Conservation (phyloP, 768 basidiomycete species). For the Boletus pseudo-olivaceus region DNA sequence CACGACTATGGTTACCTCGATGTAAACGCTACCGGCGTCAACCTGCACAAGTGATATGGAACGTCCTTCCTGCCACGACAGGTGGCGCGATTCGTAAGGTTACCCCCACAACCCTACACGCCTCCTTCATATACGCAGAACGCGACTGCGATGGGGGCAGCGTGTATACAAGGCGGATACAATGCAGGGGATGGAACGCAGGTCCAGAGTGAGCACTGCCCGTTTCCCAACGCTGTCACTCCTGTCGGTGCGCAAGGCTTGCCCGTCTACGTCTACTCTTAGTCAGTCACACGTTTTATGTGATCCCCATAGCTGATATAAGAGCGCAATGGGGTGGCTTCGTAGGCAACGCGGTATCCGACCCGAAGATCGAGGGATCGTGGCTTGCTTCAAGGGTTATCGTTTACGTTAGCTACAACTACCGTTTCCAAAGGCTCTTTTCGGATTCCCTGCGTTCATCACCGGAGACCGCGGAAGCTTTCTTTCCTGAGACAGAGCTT, state of each 20-base stretch:
- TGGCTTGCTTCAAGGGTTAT: neutral
- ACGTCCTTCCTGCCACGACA: neutral
- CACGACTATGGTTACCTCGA: constrained; percentile 3
- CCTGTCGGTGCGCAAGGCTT: neutral
- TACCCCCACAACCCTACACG: constrained; percentile 13
- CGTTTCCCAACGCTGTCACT: neutral
- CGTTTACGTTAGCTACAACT: constrained; percentile 1
- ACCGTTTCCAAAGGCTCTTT: neutral
- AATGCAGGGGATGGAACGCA: constrained; percentile 1
- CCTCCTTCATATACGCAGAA: constrained; percentile 11
- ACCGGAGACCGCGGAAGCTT: neutral
- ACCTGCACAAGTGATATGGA: constrained; percentile 1
- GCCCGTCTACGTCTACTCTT: neutral
- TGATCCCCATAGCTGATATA: neutral
- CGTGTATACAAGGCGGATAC: constrained; percentile 4
- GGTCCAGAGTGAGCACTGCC: neutral
- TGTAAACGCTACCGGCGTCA: neutral
- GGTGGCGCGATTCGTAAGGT: constrained; percentile 2
- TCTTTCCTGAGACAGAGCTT: neutral
- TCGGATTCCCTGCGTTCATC: neutral
- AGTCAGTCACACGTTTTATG: neutral
- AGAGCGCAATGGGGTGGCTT: neutral
- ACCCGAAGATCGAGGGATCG: neutral
- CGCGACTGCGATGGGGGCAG: neutral
- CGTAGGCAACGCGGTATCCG: neutral